Conservation (phyloP, 257 asterid genomes). For the Lantana camara region DNA sequence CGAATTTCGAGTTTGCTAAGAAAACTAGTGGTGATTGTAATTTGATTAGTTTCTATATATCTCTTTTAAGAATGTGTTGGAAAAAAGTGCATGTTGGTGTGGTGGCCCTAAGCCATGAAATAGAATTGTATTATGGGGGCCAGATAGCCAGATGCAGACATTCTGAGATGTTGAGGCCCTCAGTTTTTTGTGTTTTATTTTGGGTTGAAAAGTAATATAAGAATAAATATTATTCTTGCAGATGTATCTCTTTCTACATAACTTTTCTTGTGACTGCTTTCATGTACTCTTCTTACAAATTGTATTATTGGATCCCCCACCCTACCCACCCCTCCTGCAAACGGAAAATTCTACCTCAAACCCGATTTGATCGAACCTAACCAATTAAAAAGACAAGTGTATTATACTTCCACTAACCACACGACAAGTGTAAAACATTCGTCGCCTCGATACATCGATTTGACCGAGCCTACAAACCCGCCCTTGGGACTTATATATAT, state of each 20-base stretch:
- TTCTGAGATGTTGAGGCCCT: conserved; percentile 22
- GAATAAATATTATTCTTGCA: conserved; percentile 37
- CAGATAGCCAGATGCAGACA: conserved; percentile 2
- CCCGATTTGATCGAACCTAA: too few species aligned
- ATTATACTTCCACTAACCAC: too few species aligned
- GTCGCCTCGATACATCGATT: too few species aligned
- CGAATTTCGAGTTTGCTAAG: background rate
- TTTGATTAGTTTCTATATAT: background rate
- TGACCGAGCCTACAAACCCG: too few species aligned
- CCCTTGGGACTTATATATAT: too few species aligned
- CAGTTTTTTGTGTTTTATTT: conserved; percentile 30
- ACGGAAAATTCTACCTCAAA: too few species aligned
- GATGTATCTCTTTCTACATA: background rate
- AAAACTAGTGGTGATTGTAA: background rate
- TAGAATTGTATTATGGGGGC: conserved; percentile 5
- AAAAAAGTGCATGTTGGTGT: conserved; percentile 21
- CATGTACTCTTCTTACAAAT: background rate
- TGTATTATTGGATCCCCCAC: background rate
- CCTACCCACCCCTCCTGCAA: background rate
- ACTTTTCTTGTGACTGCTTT: background rate
- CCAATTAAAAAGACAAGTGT: too few species aligned
- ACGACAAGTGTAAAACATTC: too few species aligned
- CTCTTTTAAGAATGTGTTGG: background rate
- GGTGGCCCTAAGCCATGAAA: conserved; percentile 16
- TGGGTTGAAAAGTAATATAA: conserved; percentile 22